Evolutionary conservation across 2,329 filamentous ascomycete species (phyloP), one percentile per base, ranked within the genome.

Genomic region (Beauveria rudraprayagi): DNA sequence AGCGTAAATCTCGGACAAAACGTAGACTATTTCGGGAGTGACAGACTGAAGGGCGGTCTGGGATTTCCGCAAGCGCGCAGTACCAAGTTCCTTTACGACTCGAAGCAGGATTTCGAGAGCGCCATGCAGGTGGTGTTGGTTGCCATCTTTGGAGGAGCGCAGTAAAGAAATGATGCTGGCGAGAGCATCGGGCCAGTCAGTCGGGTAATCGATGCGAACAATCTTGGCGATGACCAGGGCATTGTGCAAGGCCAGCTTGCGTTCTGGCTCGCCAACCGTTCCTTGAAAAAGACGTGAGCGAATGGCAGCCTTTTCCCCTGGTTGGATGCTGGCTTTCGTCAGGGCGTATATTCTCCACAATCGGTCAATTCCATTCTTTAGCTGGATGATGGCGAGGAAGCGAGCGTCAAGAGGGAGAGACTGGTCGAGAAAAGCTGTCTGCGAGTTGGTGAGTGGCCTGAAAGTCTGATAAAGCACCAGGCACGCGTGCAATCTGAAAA

Each of bases 291-390:
- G 78, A 26, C 88, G 83, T 5, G 83, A 83, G 55, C 93, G 86
- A 59, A 99, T 94, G 43, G 82, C 71, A 10, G 82, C 77, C 73
- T 94, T 97, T 70, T 96, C 90, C 22, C 88, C 83, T 30, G 84
- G 83, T 71, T 87, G 85, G 61, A 89, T 83, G 55, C 90, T 85
- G 40, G 89, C 90, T 71, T 78, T 80, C 30, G 71, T 56, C 61
- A 75, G 66, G 40, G 76, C 71, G 81, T 91, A 70, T n/a, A 76
- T 66, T 16, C 94, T 84, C 94, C 94, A 99, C 74, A 92, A 91
- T 71, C 89, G 92, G 72, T 97, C 93, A 73, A 97, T 92, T 60
- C 92, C 94, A 73, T 97, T 97, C 73, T 97, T 97, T 59, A 99
- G 81, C 71, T 96, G 90, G 66, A 97, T 96, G 62, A 97, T 85